Evolutionary conservation across 176 grass and related monocot species (phyloP).

Genomic region (Oryza rufipogon): DNA sequence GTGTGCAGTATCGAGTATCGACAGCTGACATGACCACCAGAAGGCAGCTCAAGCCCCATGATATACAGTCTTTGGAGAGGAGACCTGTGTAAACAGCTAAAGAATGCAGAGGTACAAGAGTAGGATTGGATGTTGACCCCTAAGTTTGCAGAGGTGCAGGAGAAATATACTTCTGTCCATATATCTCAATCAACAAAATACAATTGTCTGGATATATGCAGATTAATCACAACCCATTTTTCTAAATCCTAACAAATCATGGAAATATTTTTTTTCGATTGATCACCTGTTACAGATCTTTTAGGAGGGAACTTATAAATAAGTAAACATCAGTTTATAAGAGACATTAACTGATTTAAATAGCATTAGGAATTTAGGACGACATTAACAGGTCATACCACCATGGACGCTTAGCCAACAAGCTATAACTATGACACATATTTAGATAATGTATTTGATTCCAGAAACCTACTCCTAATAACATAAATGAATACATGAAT

Average conservation of each 20-base stretch:
- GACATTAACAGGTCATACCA: neutral
- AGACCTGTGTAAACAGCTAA: conserved; percentile 89
- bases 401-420: neutral
- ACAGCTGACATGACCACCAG: conserved; percentile 89
- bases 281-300: neutral
- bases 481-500: conserved; percentile 18
- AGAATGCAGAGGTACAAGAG: conserved; percentile 92
- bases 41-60: conserved; percentile 87
- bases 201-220: neutral
- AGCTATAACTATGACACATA: neutral
- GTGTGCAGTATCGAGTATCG: conserved; percentile 83
- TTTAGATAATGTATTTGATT: neutral
- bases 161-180: neutral
- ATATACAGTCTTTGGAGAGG: conserved; percentile 81
- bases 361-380: neutral
- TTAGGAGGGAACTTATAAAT: neutral
- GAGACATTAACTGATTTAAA: neutral
- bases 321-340: neutral
- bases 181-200: conserved; percentile 14
- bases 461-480: conserved; percentile 9
- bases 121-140: conserved; percentile 93
- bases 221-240: neutral
- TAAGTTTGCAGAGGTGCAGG: no score
- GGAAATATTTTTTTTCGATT: neutral
- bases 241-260: neutral